Evolutionary conservation across 169 alveolate genomes (phyloP).

Genomic region (Eimeria tenella): DNA sequence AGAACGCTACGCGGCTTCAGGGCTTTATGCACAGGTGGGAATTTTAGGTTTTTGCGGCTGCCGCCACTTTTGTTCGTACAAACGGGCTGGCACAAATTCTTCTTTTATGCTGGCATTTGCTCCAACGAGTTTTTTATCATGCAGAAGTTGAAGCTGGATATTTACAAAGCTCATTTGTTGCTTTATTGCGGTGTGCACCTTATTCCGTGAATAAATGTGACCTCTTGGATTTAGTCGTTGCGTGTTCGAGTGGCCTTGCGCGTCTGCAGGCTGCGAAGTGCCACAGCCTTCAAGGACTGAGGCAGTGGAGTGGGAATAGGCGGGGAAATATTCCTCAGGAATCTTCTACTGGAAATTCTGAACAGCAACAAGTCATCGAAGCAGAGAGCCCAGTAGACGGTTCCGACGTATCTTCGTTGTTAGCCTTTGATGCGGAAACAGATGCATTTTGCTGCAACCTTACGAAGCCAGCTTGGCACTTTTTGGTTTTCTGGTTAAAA

Average conservation of each 20-base stretch:
- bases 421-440: constrained; percentile 5
- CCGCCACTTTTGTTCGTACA: no score
- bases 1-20: constrained; percentile 26
- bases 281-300: constrained; percentile 32
- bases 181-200: no score
- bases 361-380: not conserved
- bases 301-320: not conserved
- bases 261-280: constrained; percentile 34
- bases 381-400: not conserved
- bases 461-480: constrained; percentile 6
- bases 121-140: no score
- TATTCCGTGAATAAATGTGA: no score
- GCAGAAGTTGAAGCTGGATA: no score
- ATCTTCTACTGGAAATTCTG: not conserved
- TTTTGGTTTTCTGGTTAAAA: not conserved
- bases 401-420: not conserved
- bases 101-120: no score
- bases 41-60: no score
- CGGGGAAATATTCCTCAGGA: no score
- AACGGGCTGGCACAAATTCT: no score
- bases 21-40: constrained; percentile 34
- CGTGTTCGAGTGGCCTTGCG: not conserved
- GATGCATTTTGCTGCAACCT: constrained; percentile 41
- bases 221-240: not conserved
- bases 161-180: no score